phyloP scores from a whole-genome alignment of 768 basidiomycete species.

The Tricholoma terreum region DNA sequence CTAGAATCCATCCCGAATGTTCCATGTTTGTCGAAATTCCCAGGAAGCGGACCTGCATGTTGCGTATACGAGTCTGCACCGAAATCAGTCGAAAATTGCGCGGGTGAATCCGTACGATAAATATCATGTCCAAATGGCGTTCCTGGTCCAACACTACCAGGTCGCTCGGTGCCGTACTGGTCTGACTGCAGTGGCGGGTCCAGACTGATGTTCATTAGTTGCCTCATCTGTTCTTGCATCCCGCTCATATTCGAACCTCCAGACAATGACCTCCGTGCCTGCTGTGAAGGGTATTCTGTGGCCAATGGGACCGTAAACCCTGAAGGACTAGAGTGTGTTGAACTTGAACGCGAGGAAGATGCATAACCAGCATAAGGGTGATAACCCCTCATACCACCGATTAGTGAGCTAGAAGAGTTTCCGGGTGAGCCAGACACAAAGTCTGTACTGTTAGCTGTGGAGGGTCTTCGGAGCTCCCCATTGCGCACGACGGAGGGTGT shows the following conservation, averaged over 20 bases:
- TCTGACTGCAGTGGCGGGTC: constrained; percentile 19
- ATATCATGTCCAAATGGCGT: constrained; percentile 27
- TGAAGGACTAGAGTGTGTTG: constrained; percentile 46
- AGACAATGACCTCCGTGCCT: constrained; percentile 34
- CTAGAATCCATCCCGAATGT: constrained; percentile 10
- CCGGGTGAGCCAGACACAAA: constrained; percentile 35
- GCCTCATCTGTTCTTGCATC: constrained; percentile 44
- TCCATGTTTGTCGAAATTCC: constrained; percentile 1
- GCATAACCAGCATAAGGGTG: constrained; percentile 53
- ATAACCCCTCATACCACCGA: constrained; percentile 44
- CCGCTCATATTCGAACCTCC: constrained; percentile 38
- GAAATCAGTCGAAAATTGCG: constrained; percentile 31
- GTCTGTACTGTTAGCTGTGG: constrained; percentile 39
- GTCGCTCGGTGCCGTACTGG: constrained; percentile 1
- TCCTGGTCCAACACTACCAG: constrained; percentile 6
- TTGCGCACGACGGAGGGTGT: constrained; percentile 62
- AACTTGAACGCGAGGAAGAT: constrained; percentile 34
- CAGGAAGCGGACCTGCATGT: neutral
- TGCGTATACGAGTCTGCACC: constrained; percentile 18
- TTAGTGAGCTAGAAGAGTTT: constrained; percentile 25
- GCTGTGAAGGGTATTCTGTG: constrained; percentile 27
- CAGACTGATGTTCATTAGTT: constrained; percentile 38
- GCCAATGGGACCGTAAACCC: constrained; percentile 37
- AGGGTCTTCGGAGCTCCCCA: constrained; percentile 48
- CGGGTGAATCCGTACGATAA: constrained; percentile 41